A percentile compares a stretch with the other conserved stretches of the same genome.
Conservation (phyloP, 371 early-diverging fungal species). For the Actinomucor elegans region DNA sequence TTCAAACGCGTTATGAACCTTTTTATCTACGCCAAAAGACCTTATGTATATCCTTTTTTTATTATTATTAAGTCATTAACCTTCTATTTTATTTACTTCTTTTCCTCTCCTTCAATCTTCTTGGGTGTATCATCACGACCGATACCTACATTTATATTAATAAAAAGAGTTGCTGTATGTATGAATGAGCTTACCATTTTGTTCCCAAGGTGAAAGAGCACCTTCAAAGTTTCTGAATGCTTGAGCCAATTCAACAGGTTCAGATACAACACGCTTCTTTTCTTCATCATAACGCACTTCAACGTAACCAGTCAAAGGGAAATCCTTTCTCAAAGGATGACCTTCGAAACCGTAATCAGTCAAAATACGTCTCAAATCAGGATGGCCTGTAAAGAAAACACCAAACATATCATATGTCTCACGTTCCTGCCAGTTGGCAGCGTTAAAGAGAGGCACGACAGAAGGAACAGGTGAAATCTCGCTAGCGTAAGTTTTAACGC, state of each 20-base stretch:
- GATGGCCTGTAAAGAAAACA: constrained; percentile 93
- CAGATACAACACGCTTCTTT: constrained; percentile 94
- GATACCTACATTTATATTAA: constrained; percentile 24
- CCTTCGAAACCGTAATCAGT: constrained; percentile 99
- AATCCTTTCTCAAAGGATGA: constrained; percentile 97
- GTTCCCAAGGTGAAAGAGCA: constrained; percentile 88
- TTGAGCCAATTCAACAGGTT: constrained; percentile 95
- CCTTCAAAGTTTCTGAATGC: constrained; percentile 94
- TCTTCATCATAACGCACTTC: constrained; percentile 97
- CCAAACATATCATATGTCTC: constrained; percentile 99
- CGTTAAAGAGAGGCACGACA: constrained; percentile 67
- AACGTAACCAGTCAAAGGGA: constrained; percentile 95
- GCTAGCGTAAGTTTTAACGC: constrained; percentile 95
- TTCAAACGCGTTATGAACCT: too few species aligned
- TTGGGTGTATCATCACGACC: constrained; percentile 55
- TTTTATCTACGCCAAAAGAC: too few species aligned
- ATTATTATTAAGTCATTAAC: constrained; percentile 8
- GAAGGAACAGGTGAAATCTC: constrained; percentile 93
- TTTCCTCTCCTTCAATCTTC: constrained; percentile 35
- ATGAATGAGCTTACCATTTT: constrained; percentile 57
- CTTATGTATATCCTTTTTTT: constrained; percentile 1
- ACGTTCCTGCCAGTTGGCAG: constrained; percentile 97
- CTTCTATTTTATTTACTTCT: constrained; percentile 44
- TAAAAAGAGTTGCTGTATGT: neutral
- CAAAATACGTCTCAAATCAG: constrained; percentile 95